Evolutionary conservation across 2,329 filamentous ascomycete species (phyloP).

Genomic region (Trichoderma koningiopsis): DNA sequence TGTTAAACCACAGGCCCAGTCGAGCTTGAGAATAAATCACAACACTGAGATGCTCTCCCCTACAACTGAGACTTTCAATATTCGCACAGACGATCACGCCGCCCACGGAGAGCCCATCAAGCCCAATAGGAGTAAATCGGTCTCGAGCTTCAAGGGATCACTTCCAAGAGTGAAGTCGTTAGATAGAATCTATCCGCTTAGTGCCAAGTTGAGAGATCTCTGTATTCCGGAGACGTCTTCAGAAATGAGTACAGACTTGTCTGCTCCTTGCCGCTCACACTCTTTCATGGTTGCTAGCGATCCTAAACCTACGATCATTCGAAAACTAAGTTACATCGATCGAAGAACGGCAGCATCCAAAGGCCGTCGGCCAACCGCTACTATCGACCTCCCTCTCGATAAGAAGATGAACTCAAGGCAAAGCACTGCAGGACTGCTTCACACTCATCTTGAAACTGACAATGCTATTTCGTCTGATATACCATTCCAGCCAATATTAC

Average conservation of each 20-base stretch:
- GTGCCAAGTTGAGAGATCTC: conserved; percentile 39
- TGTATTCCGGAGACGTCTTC: conserved; percentile 33
- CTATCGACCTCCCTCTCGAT: conserved; percentile 34
- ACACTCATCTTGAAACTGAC: conserved; percentile 47
- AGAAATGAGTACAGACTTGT: conserved; percentile 30
- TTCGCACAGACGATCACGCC: conserved; percentile 41
- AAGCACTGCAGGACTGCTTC: conserved; percentile 34
- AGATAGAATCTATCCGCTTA: conserved; percentile 39
- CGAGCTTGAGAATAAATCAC: background rate
- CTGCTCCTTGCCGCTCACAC: conserved; percentile 30
- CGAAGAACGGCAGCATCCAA: conserved; percentile 38
- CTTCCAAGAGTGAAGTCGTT: conserved; percentile 43
- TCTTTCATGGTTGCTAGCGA: conserved; percentile 35
- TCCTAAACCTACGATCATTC: conserved; percentile 30
- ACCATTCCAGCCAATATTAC: conserved; percentile 50
- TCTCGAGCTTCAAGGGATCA: conserved; percentile 26
- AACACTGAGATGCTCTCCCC: conserved; percentile 34
- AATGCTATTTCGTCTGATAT: conserved; percentile 31
- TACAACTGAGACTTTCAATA: conserved; percentile 40
- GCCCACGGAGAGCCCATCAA: conserved; percentile 46
- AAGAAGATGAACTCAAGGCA: conserved; percentile 37
- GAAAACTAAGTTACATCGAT: conserved; percentile 34
- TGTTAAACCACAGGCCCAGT: conserved; percentile 38
- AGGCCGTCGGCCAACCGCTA: conserved; percentile 34
- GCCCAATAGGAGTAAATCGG: conserved; percentile 40